Conservation (phyloP, 768 basidiomycete genomes). For the Rossbeevera mucosa region DNA sequence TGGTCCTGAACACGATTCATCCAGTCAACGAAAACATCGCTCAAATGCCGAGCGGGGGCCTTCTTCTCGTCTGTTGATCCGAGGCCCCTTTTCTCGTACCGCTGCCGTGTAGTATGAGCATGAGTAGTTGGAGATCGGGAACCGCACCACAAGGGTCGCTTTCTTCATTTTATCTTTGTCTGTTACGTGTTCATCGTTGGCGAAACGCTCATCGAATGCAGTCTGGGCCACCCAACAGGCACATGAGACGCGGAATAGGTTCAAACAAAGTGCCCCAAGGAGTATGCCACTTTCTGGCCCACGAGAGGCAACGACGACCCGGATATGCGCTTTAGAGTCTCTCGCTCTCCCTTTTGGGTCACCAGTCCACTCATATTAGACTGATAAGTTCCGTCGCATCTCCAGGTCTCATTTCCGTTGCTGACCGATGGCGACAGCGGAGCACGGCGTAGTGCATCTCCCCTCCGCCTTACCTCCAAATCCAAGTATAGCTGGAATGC, state of each 20-base stretch:
- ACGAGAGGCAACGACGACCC: not conserved
- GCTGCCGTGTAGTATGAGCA: not conserved
- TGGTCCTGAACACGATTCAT: not conserved
- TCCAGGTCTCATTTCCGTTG: not conserved
- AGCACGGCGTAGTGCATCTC: not conserved
- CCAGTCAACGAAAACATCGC: not conserved
- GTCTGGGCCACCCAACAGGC: not conserved
- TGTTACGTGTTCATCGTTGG: not conserved
- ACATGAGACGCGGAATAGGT: not conserved
- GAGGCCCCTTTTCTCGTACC: not conserved
- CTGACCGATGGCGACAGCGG: not conserved
- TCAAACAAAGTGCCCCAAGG: not conserved
- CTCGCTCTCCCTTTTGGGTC: not conserved
- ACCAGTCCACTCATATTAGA: not conserved
- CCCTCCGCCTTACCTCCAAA: not conserved
- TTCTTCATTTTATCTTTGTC: not conserved
- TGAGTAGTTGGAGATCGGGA: not conserved
- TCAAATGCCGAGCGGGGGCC: not conserved
- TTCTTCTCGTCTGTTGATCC: not conserved
- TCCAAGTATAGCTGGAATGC: not conserved
- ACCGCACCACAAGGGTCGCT: not conserved
- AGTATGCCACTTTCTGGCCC: not conserved
- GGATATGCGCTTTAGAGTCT: not conserved
- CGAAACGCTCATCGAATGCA: not conserved
- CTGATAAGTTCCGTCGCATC: not conserved